Percentiles rank a stretch among this genome's conserved stretches.
Conservation (phyloP, 371 early-diverging fungal species). For the Apophysomyces ossiformis region DNA sequence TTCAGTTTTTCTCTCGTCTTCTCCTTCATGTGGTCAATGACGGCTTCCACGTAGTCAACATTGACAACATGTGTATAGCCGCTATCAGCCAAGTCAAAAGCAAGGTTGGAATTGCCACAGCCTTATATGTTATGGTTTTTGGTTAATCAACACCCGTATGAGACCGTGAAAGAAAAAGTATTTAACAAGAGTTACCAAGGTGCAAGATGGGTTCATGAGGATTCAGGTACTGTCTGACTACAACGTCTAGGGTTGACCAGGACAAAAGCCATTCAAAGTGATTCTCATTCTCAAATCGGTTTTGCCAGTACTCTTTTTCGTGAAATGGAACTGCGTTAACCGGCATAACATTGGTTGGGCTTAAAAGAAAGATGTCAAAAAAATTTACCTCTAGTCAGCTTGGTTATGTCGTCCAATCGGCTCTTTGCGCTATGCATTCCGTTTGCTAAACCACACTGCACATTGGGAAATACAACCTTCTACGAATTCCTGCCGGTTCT, state of each 20-base stretch:
- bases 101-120: constrained; percentile 60
- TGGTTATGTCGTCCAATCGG: no score
- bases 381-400: no score
- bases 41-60: constrained; percentile 53
- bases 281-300: constrained; percentile 48
- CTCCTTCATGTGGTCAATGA: constrained; percentile 44
- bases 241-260: constrained; percentile 28
- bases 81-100: constrained; percentile 42
- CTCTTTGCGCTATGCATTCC: no score
- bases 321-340: constrained; percentile 45
- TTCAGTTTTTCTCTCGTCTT: constrained; percentile 17
- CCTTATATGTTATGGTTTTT: constrained; percentile 30
- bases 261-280: constrained; percentile 48
- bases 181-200: constrained; percentile 22
- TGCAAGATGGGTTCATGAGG: constrained; percentile 34
- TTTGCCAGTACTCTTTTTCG: constrained; percentile 52
- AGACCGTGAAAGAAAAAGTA: not conserved
- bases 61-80: constrained; percentile 41
- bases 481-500: no score
- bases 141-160: not conserved
- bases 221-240: constrained; percentile 25
- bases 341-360: constrained; percentile 13
- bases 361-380: not conserved
- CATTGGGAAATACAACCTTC: no score
- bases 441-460: no score